phyloP scores from a whole-genome alignment of 352 stramenopile genomes.

The Lagenidium sp. region DNA sequence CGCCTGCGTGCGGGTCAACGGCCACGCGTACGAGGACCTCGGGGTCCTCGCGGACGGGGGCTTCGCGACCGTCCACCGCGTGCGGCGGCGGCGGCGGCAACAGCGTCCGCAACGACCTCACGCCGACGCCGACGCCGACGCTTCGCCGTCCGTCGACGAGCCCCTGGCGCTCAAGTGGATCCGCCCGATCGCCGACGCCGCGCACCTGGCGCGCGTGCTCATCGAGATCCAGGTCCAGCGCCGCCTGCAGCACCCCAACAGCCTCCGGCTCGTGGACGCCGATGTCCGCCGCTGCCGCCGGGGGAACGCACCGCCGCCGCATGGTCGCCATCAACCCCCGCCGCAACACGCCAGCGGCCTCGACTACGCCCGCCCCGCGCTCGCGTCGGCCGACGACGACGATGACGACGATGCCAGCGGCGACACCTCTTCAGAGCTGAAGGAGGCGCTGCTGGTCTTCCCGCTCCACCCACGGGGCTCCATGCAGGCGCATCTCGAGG shows the following conservation, averaged over 20 bases:
- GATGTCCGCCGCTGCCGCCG: conserved; percentile 22
- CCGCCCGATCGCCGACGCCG: conserved; percentile 34
- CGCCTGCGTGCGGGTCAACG: conserved; percentile 44
- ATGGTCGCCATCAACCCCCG: too few relatives aligned
- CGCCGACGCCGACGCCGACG: too few relatives aligned
- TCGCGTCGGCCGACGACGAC: not conserved
- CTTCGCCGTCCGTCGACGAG: too few relatives aligned
- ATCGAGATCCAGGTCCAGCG: conserved; percentile 69
- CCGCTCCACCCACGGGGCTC: conserved; percentile 39
- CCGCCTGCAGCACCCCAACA: conserved; percentile 40
- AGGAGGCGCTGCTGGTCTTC: conserved; percentile 61
- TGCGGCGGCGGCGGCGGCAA: too few relatives aligned
- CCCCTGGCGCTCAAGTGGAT: conserved; percentile 60
- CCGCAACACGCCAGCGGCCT: too few relatives aligned
- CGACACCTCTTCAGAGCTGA: not conserved
- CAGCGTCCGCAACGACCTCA: too few relatives aligned
- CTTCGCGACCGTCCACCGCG: conserved; percentile 58
- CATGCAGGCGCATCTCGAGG: conserved; percentile 44
- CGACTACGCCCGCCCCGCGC: not conserved
- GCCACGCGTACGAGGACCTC: conserved; percentile 36
- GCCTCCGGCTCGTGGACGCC: conserved; percentile 37
- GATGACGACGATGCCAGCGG: not conserved
- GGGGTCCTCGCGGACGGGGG: conserved; percentile 53
- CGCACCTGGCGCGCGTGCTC: conserved; percentile 47
- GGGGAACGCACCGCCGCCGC: not conserved